phyloP scores from a whole-genome alignment of 1,284 basidiomycete species.

The Tylopilus orsonianus region DNA sequence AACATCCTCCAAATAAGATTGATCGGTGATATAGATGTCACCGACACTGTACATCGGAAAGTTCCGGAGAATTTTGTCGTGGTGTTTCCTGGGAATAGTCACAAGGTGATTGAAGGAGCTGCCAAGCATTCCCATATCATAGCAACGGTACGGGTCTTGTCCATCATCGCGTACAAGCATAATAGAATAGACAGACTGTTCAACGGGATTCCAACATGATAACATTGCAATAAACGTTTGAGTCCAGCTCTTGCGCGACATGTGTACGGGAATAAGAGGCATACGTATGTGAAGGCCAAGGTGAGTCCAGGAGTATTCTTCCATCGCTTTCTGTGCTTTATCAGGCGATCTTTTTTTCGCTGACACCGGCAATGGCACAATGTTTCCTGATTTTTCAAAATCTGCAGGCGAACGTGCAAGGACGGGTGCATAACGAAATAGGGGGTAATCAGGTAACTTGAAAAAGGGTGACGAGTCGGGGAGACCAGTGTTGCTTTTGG shows the following conservation, averaged over 20 bases:
- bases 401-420: not conserved
- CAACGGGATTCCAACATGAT: not conserved
- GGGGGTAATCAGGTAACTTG: no score
- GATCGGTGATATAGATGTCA: not conserved
- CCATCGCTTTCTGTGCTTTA: not conserved
- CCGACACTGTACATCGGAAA: not conserved
- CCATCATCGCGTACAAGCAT: not conserved
- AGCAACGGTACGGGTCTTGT: not conserved
- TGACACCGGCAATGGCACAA: not conserved
- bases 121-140: not conserved
- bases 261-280: not conserved
- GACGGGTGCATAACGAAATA: not conserved
- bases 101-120: not conserved
- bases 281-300: not conserved
- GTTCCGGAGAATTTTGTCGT: not conserved
- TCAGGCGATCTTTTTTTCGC: not conserved
- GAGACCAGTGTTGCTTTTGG: not conserved
- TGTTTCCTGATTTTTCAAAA: not conserved
- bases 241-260: not conserved
- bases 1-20: not conserved
- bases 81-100: not conserved
- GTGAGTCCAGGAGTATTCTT: slow-evolving; percentile 1
- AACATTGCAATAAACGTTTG: not conserved
- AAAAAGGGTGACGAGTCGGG: not conserved
- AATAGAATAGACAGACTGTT: not conserved